Evolutionary conservation across 2,329 filamentous ascomycete species (phyloP).

Genomic region (Zelopaecilomyces penicillatus): DNA sequence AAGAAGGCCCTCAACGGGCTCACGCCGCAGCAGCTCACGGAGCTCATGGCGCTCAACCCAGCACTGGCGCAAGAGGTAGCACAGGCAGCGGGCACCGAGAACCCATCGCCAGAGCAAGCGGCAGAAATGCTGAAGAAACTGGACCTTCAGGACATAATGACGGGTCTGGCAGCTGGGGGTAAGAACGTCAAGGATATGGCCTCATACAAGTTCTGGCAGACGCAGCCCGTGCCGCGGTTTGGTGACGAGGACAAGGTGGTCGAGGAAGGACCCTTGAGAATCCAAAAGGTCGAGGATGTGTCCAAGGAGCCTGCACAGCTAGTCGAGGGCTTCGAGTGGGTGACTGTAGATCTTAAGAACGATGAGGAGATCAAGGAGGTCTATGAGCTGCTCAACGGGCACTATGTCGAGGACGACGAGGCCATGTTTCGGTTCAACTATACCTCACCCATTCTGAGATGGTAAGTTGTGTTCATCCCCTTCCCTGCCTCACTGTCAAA

Average conservation of each 20-base stretch:
- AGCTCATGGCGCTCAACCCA: conserved; percentile 66
- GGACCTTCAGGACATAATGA: conserved; percentile 64
- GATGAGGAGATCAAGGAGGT: conserved; percentile 78
- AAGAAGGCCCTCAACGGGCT: conserved; percentile 46
- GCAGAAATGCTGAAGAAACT: conserved; percentile 52
- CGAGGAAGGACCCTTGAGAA: conserved; percentile 75
- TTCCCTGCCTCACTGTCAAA: background rate
- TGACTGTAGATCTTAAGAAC: conserved; percentile 75
- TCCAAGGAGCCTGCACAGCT: conserved; percentile 68
- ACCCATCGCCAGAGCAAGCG: conserved; percentile 32
- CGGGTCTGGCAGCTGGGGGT: conserved; percentile 63
- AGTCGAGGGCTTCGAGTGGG: conserved; percentile 85
- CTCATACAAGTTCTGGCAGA: conserved; percentile 97
- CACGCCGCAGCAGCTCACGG: conserved; percentile 48
- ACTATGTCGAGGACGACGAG: conserved; percentile 96
- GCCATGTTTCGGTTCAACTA: conserved; percentile 98
- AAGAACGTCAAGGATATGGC: conserved; percentile 96
- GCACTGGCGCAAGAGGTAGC: conserved; percentile 54
- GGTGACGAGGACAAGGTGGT: conserved; percentile 47
- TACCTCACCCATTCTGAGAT: conserved; percentile 78
- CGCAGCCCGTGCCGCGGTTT: conserved; percentile 88
- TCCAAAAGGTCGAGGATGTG: conserved; percentile 70
- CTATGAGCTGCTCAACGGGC: conserved; percentile 80
- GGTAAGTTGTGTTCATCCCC: conserved; percentile 42
- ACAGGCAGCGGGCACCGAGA: conserved; percentile 26